Conservation (phyloP, 495 filamentous ascomycete species). For the Letharia lupina region DNA sequence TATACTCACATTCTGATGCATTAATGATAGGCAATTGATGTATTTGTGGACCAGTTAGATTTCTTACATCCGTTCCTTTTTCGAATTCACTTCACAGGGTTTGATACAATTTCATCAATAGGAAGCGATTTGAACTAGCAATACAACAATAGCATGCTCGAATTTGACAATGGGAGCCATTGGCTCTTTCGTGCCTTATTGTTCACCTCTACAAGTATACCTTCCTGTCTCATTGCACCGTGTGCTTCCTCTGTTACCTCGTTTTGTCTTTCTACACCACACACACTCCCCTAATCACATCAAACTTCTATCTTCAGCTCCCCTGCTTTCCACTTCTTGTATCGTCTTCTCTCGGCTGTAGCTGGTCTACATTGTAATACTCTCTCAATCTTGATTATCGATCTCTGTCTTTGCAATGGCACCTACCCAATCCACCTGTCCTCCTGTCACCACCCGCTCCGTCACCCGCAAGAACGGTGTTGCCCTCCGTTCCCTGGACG, state of each 20-base stretch:
- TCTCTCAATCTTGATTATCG: background rate
- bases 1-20: background rate
- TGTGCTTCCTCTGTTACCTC: background rate
- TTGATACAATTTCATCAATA: background rate
- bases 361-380: background rate
- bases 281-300: background rate
- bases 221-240: background rate
- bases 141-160: background rate
- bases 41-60: background rate
- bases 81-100: background rate
- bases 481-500: background rate
- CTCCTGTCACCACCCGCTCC: background rate
- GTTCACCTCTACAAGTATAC: background rate
- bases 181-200: background rate
- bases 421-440: background rate
- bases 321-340: background rate
- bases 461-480: background rate
- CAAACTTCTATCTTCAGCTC: background rate
- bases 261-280: background rate
- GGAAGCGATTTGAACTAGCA: background rate
- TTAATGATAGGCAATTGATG: too few species aligned
- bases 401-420: background rate
- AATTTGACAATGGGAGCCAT: background rate
- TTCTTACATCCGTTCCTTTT: background rate
- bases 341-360: background rate